Percentiles rank a stretch among this genome's conserved stretches.
Evolutionary conservation across 768 basidiomycete species (phyloP).

Genomic region (Podaxis sp.): DNA sequence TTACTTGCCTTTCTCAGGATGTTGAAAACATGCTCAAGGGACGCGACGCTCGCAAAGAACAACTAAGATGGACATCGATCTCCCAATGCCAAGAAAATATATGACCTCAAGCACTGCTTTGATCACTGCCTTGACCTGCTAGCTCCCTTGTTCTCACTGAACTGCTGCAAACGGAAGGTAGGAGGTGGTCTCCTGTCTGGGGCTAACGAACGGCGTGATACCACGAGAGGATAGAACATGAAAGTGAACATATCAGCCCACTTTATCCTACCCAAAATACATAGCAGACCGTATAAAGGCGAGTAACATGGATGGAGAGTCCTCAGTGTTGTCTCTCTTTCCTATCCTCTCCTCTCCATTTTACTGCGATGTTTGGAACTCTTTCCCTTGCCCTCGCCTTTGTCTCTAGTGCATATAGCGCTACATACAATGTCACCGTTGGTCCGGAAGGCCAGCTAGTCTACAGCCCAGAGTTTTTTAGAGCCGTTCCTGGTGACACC

Average conservation of each 20-base stretch:
- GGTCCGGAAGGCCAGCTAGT: conserved; percentile 31
- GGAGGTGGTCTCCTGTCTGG: neutral
- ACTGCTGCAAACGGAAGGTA: neutral
- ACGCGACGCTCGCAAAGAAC: neutral
- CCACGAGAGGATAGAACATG: too few relatives aligned
- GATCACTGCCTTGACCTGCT: neutral
- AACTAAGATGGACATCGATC: neutral
- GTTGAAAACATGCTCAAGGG: too few relatives aligned
- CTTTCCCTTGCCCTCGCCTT: conserved; percentile 24
- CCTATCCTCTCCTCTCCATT: neutral
- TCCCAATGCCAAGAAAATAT: neutral
- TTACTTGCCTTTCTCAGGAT: too few relatives aligned
- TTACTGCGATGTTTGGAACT: conserved; percentile 5
- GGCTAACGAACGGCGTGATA: too few relatives aligned
- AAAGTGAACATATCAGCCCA: too few relatives aligned
- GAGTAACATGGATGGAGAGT: neutral
- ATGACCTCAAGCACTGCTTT: neutral
- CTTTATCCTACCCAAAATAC: too few relatives aligned
- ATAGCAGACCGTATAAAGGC: neutral
- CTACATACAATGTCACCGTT: conserved; percentile 33
- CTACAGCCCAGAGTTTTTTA: conserved; percentile 36
- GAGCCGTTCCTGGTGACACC: conserved; percentile 43
- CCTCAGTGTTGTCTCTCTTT: neutral
- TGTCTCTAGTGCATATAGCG: conserved; percentile 29
- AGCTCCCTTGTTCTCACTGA: neutral